phyloP scores from a whole-genome alignment of 139 green algal species.

The Micractinium sp. region DNA sequence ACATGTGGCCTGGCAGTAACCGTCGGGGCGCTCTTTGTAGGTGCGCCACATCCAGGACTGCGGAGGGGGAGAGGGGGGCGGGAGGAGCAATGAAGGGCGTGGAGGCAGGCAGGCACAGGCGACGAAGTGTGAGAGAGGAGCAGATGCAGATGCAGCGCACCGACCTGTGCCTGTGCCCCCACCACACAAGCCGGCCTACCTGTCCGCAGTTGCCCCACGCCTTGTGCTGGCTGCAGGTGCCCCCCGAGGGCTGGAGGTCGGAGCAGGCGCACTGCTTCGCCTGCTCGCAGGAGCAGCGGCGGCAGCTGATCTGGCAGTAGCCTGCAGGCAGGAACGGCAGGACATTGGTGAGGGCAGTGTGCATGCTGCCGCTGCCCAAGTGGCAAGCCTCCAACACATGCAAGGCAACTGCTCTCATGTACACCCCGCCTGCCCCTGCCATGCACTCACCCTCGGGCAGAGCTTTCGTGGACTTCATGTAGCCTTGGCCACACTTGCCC shows the following conservation, averaged over 20 bases:
- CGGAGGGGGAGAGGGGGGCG: not conserved
- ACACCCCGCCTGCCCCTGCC: not conserved
- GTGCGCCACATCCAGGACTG: conserved; percentile 3
- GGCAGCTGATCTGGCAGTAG: conserved; percentile 10
- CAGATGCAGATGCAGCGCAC: too few relatives aligned
- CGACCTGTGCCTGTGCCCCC: too few relatives aligned
- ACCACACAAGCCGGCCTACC: not conserved
- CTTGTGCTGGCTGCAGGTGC: not conserved
- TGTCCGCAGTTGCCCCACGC: not conserved
- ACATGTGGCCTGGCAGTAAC: not conserved
- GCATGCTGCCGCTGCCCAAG: not conserved
- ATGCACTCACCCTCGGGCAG: not conserved
- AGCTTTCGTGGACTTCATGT: not conserved
- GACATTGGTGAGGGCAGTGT: not conserved
- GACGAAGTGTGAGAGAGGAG: too few relatives aligned
- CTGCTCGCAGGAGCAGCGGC: not conserved
- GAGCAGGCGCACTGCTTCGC: not conserved
- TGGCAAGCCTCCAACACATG: not conserved
- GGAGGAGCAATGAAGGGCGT: not conserved
- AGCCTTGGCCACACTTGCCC: not conserved
- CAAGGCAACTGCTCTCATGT: not conserved
- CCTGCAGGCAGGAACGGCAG: not conserved
- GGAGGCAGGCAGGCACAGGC: too few relatives aligned
- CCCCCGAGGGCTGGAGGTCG: not conserved
- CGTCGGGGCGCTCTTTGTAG: not conserved